phyloP scores from a whole-genome alignment of 2,329 filamentous ascomycete species.

The Berkeleyomyces basicola region DNA sequence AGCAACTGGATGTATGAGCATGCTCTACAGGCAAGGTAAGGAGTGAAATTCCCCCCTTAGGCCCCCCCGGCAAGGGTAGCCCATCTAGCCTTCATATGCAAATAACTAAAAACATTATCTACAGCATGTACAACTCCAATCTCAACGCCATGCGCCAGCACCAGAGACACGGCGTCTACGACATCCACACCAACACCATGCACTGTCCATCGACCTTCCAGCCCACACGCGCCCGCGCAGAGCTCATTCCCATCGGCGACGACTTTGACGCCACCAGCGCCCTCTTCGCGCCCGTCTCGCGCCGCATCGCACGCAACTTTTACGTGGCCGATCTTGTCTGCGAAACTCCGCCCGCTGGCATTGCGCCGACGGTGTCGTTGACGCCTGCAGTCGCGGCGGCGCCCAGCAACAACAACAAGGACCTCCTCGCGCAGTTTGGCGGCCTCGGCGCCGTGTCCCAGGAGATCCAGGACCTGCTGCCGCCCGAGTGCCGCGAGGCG shows the following conservation, averaged over 20 bases:
- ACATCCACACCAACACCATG: constrained; percentile 84
- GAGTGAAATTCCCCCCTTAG: not conserved
- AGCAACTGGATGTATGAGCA: constrained; percentile 96
- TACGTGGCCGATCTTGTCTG: constrained; percentile 38
- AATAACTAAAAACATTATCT: constrained; percentile 15
- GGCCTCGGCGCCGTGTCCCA: constrained; percentile 48
- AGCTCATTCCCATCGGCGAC: constrained; percentile 28
- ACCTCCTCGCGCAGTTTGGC: constrained; percentile 35
- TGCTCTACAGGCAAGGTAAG: constrained; percentile 73
- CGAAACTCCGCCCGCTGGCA: constrained; percentile 32
- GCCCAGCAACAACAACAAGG: constrained; percentile 17
- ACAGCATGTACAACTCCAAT: constrained; percentile 66
- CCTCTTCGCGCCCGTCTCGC: constrained; percentile 31
- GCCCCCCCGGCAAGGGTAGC: constrained; percentile 10
- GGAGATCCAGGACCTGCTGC: constrained; percentile 49
- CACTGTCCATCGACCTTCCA: constrained; percentile 81
- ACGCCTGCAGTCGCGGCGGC: constrained; percentile 19
- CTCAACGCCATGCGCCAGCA: constrained; percentile 51
- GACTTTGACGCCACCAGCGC: constrained; percentile 18
- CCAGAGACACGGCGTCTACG: constrained; percentile 67
- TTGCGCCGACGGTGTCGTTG: constrained; percentile 28
- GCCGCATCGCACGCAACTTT: constrained; percentile 38
- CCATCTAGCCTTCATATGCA: not conserved
- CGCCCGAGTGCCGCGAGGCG: constrained; percentile 51
- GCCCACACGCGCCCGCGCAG: constrained; percentile 71